Percentiles rank a stretch among this genome's conserved stretches.
These are phyloP conservation scores for Peniophora sp. DNA, from an alignment of 1,284 basidiomycete genomes.

Conservation along the genomic window DNA sequence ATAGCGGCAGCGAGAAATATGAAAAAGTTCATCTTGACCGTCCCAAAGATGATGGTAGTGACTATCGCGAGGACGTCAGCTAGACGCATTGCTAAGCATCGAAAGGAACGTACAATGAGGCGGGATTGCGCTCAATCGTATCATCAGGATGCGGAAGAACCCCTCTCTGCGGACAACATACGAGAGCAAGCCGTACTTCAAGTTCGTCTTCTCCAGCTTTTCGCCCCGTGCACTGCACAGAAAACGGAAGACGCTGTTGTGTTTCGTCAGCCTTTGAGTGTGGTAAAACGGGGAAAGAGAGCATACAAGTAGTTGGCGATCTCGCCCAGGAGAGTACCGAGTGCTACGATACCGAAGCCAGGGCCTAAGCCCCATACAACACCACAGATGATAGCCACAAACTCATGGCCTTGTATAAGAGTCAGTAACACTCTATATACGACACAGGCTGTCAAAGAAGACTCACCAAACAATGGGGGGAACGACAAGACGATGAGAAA, in stretches of 20 bases:
- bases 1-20: conserved; percentile 66
- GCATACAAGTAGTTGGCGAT: conserved; percentile 66
- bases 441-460: conserved; percentile 71
- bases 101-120: conserved; percentile 49
- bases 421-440: conserved; percentile 51
- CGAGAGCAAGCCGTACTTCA: conserved; percentile 73
- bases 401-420: conserved; percentile 65
- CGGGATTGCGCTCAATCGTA: conserved; percentile 74
- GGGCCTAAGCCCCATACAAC: conserved; percentile 68
- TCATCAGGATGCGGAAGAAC: conserved; percentile 68
- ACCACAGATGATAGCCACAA: conserved; percentile 69
- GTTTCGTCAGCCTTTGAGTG: neutral
- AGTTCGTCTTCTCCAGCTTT: conserved; percentile 64
- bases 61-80: conserved; percentile 21
- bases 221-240: conserved; percentile 38
- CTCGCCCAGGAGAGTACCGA: conserved; percentile 62
- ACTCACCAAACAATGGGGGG: conserved; percentile 48
- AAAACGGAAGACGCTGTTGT: neutral
- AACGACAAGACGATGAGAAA: conserved; percentile 71
- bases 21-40: conserved; percentile 71
- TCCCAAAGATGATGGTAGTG: conserved; percentile 73
- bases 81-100: neutral
- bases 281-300: conserved; percentile 8
- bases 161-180: conserved; percentile 75
- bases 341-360: conserved; percentile 61